These are phyloP conservation scores for Syzygium malaccense DNA, from an alignment of 441 rosid species.

Conservation along the genomic window DNA sequence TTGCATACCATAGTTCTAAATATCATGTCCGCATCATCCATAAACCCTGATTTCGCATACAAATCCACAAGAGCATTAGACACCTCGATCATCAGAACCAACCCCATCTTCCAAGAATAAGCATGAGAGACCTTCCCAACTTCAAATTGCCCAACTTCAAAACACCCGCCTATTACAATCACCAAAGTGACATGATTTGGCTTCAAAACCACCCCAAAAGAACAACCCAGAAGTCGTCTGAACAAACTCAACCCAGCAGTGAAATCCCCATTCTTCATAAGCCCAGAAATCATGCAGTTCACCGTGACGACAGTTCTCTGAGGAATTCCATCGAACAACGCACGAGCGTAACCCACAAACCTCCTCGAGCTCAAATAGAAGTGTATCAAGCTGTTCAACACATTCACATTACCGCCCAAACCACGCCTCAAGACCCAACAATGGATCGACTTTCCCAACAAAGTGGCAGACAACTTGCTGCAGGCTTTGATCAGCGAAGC, in stretches of 20 bases:
- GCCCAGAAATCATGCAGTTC: conserved; percentile 4
- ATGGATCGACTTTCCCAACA: background rate
- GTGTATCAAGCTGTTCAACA: background rate
- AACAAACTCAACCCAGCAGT: background rate
- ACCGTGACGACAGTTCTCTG: background rate
- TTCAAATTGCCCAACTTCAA: background rate
- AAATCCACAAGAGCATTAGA: background rate
- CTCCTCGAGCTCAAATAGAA: background rate
- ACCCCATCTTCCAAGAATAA: background rate
- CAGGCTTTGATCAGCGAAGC: background rate
- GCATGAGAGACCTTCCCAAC: background rate
- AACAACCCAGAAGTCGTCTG: background rate
- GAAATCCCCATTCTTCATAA: background rate
- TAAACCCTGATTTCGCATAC: conserved; percentile 1
- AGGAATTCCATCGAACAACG: background rate
- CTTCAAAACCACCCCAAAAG: background rate
- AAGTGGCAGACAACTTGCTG: background rate
- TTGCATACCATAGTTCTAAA: conserved; percentile 12
- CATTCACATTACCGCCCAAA: background rate
- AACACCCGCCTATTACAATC: background rate
- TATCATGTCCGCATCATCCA: conserved; percentile 4
- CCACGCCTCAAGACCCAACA: background rate
- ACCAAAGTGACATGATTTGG: background rate
- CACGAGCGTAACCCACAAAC: background rate
- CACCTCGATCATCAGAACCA: background rate